These are phyloP conservation scores for Cerioporus squamosus DNA, from an alignment of 1,284 basidiomycete species.

Conservation along the genomic window DNA sequence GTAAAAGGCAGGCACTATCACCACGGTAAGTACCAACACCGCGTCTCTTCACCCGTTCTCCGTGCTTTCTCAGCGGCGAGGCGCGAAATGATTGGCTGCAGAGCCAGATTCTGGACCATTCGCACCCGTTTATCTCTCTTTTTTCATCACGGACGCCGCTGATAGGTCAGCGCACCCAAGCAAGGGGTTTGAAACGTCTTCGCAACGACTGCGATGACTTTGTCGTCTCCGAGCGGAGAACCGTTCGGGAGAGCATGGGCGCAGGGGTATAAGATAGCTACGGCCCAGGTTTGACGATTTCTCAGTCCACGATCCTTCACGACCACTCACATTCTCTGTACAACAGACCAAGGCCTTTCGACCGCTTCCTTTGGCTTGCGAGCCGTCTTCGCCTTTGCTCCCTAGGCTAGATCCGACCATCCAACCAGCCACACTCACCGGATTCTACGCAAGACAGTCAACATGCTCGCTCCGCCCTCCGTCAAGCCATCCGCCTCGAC, in stretches of 20 bases:
- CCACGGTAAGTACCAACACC: no score
- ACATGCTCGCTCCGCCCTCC: slow-evolving; percentile 25
- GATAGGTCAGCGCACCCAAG: neutral
- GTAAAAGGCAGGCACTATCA: neutral
- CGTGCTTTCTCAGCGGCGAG: slow-evolving; percentile 1
- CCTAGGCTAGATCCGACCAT: neutral
- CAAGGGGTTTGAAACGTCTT: neutral
- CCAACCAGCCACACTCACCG: neutral
- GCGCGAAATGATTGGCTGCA: neutral
- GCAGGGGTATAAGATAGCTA: neutral
- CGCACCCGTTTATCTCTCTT: no score
- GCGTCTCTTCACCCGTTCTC: neutral
- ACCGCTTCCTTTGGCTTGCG: neutral
- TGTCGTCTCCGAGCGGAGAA: neutral
- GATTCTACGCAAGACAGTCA: neutral
- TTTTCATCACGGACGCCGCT: neutral
- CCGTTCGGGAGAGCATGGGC: no score
- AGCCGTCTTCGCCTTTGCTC: neutral
- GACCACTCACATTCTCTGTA: neutral
- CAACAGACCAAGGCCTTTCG: neutral
- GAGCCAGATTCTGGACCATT: no score
- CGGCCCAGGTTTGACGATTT: neutral
- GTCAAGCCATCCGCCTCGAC: slow-evolving; percentile 10
- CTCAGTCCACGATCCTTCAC: neutral
- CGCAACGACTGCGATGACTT: neutral